phyloP scores from a whole-genome alignment of 2,329 filamentous ascomycete species.

The Epichloe hybrida region DNA sequence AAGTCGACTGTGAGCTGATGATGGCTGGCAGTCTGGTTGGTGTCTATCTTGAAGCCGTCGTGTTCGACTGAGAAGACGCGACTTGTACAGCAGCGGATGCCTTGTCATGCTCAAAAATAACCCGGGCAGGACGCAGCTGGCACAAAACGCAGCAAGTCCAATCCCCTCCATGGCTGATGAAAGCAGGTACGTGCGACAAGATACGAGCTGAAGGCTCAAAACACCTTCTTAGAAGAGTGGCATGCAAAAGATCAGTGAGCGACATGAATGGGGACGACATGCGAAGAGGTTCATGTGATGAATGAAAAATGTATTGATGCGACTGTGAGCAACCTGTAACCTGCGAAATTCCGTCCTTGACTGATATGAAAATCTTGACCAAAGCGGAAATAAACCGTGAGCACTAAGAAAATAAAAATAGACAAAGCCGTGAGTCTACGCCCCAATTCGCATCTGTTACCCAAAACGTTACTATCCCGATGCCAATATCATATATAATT shows the following conservation, averaged over 20 bases:
- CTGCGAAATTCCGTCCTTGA: background rate
- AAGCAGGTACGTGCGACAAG: background rate
- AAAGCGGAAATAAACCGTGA: slow-evolving; percentile 3
- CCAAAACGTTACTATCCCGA: slow-evolving; percentile 10
- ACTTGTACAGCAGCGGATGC: background rate
- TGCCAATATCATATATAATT: background rate
- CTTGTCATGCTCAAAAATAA: background rate
- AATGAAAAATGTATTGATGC: slow-evolving; percentile 7
- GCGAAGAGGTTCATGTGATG: no score
- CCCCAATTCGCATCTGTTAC: slow-evolving; percentile 11
- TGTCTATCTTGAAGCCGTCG: background rate
- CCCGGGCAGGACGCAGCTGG: background rate
- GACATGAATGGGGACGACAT: background rate
- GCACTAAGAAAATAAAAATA: slow-evolving; percentile 4
- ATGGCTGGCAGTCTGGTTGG: background rate
- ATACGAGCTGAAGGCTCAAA: background rate
- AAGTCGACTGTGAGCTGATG: background rate
- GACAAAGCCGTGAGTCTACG: slow-evolving; percentile 7
- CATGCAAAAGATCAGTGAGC: background rate
- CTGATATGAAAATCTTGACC: background rate
- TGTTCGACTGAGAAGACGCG: background rate
- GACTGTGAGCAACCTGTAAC: background rate
- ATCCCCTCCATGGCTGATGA: background rate
- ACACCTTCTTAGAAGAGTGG: background rate
- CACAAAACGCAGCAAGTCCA: background rate